These are phyloP conservation scores for Talaromyces sp. DNA, from an alignment of 2,329 filamentous ascomycete genomes.

Conservation along the genomic window DNA sequence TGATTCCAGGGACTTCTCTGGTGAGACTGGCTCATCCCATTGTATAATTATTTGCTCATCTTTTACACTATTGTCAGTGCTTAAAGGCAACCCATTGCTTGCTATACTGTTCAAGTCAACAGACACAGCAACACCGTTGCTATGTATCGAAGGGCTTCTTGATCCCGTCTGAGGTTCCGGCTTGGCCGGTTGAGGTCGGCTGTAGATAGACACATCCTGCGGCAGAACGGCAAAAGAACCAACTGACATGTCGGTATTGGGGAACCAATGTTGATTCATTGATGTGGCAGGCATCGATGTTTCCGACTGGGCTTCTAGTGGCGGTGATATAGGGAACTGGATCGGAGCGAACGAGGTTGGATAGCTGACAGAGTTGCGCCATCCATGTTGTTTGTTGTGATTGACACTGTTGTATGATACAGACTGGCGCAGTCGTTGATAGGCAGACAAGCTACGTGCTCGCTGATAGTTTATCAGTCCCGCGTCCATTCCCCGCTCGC, in stretches of 20 bases:
- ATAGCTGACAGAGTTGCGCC: constrained; percentile 14
- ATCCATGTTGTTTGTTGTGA: constrained; percentile 8
- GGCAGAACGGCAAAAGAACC: background rate
- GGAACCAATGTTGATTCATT: constrained; percentile 29
- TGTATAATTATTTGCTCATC: constrained; percentile 27
- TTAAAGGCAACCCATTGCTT: constrained; percentile 29
- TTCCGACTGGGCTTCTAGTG: constrained; percentile 18
- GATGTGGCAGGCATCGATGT: constrained; percentile 6
- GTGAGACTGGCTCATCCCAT: constrained; percentile 29
- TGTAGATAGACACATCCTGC: constrained; percentile 9
- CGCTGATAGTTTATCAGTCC: constrained; percentile 11
- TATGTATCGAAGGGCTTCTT: constrained; percentile 37
- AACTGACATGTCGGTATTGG: constrained; percentile 1
- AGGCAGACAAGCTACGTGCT: constrained; percentile 10
- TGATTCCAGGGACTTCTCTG: constrained; percentile 22
- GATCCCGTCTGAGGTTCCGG: constrained; percentile 30
- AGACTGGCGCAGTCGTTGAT: constrained; percentile 13
- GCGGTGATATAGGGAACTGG: constrained; percentile 17
- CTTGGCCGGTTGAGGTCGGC: constrained; percentile 11
- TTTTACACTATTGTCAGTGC: constrained; percentile 31
- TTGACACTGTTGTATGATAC: constrained; percentile 7
- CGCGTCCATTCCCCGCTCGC: constrained; percentile 18
- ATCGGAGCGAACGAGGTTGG: constrained; percentile 4
- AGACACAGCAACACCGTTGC: constrained; percentile 29
- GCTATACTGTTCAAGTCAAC: constrained; percentile 33